A percentile compares a stretch with the other conserved stretches of the same genome.
Conservation (phyloP, 495 filamentous ascomycete genomes). For the Penicillium malachiteum region DNA sequence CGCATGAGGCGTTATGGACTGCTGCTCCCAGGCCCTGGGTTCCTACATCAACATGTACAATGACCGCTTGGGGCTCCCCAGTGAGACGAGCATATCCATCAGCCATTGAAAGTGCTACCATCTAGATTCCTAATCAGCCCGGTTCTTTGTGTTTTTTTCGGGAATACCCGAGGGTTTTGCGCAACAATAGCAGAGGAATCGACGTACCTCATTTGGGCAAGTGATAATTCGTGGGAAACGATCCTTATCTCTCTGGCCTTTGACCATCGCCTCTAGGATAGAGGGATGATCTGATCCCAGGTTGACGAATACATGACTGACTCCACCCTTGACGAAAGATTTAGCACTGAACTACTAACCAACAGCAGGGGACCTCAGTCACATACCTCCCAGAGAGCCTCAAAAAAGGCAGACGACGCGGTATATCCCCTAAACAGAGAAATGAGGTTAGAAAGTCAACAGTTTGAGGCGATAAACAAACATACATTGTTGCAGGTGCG, state of each 20-base stretch:
- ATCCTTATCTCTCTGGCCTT: conserved; percentile 66
- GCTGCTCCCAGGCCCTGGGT: conserved; percentile 90
- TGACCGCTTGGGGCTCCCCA: conserved; percentile 82
- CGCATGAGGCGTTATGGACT: conserved; percentile 86
- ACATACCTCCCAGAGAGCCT: conserved; percentile 77
- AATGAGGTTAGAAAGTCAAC: neutral
- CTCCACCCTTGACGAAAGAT: conserved; percentile 60
- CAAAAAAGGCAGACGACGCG: conserved; percentile 86
- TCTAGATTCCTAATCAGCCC: conserved; percentile 56
- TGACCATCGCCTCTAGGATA: conserved; percentile 95
- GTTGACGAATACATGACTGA: conserved; percentile 91
- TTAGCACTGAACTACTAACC: conserved; percentile 1
- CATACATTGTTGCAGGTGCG: neutral
- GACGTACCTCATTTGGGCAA: conserved; percentile 75
- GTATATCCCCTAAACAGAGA: conserved; percentile 54
- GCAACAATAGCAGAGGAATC: neutral
- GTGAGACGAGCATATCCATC: conserved; percentile 91
- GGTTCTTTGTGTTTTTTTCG: neutral
- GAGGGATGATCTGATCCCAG: conserved; percentile 91
- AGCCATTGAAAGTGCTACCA: conserved; percentile 97
- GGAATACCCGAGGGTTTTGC: neutral
- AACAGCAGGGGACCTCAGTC: neutral
- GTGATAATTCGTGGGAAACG: conserved; percentile 86
- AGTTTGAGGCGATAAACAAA: neutral
- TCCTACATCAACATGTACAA: conserved; percentile 95